Evolutionary conservation across 1,284 basidiomycete genomes (phyloP).

Genomic region (Ganoderma meredithae): DNA sequence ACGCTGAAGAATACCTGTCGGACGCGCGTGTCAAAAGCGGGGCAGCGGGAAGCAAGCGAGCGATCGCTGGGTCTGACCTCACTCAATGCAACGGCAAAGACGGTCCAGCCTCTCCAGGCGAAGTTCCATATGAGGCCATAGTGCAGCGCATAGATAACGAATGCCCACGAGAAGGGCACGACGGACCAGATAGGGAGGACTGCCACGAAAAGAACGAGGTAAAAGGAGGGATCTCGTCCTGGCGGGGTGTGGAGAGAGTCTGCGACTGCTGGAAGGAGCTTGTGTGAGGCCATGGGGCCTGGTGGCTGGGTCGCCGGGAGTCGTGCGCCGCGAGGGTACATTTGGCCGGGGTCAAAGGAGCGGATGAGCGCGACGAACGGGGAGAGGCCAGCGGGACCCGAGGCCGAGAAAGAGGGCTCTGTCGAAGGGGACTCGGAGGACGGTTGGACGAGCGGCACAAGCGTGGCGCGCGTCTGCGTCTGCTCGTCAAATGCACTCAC

Average conservation of each 20-base stretch:
- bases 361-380: slow-evolving; percentile 19
- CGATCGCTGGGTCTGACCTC: slow-evolving; percentile 56
- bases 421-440: background rate
- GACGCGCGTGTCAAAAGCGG: slow-evolving; percentile 11
- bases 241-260: slow-evolving; percentile 42
- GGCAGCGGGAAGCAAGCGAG: slow-evolving; percentile 7
- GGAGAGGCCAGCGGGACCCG: slow-evolving; percentile 1
- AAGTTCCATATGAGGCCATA: slow-evolving; percentile 53
- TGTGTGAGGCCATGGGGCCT: slow-evolving; percentile 29
- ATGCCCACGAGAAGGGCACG: slow-evolving; percentile 75
- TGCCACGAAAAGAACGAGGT: slow-evolving; percentile 60
- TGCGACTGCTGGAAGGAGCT: slow-evolving; percentile 38
- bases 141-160: slow-evolving; percentile 62
- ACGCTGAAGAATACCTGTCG: slow-evolving; percentile 81
- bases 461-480: too few species aligned
- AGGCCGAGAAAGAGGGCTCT: slow-evolving; percentile 1
- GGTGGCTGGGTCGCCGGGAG: slow-evolving; percentile 15
- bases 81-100: slow-evolving; percentile 59
- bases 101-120: slow-evolving; percentile 45
- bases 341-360: slow-evolving; percentile 18
- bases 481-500: background rate
- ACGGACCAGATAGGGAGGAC: slow-evolving; percentile 78
- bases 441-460: background rate
- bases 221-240: slow-evolving; percentile 58
- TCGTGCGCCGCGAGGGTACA: slow-evolving; percentile 22